A percentile compares a stretch with the other conserved stretches of the same genome.
These are phyloP conservation scores for Cicer cuneatum DNA, from an alignment of 306 rosid species.

Conservation along the genomic window DNA sequence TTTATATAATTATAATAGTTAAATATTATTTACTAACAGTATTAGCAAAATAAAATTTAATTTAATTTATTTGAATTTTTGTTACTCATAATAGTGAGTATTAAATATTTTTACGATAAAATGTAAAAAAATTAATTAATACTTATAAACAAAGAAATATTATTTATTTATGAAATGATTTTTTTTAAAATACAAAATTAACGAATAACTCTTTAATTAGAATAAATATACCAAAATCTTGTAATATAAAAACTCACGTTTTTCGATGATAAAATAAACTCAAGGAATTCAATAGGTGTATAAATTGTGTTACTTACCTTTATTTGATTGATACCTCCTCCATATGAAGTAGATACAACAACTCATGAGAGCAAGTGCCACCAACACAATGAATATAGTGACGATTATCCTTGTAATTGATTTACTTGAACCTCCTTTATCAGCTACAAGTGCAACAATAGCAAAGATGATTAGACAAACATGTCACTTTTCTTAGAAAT, in stretches of 20 bases:
- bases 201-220: too few relatives aligned
- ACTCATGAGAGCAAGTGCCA: slow-evolving; percentile 40
- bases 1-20: too few relatives aligned
- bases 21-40: too few relatives aligned
- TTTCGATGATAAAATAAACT: not conserved
- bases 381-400: slow-evolving; percentile 32
- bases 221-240: too few relatives aligned
- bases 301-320: slow-evolving; percentile 38
- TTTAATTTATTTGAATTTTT: too few relatives aligned
- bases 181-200: too few relatives aligned
- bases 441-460: slow-evolving; percentile 23
- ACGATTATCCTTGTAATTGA: slow-evolving; percentile 36
- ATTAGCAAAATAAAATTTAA: too few relatives aligned
- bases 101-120: too few relatives aligned
- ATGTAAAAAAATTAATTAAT: too few relatives aligned
- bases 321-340: not conserved
- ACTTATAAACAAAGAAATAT: too few relatives aligned
- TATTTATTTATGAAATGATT: too few relatives aligned
- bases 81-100: too few relatives aligned
- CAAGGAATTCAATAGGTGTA: not conserved
- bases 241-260: not conserved
- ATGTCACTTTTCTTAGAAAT: not conserved
- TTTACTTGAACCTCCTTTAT: slow-evolving; percentile 21
- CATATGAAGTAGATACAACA: slow-evolving; percentile 29
- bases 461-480: not conserved